Conservation (phyloP, 73 alveolate genomes). For the Paramecium sonneborni region DNA sequence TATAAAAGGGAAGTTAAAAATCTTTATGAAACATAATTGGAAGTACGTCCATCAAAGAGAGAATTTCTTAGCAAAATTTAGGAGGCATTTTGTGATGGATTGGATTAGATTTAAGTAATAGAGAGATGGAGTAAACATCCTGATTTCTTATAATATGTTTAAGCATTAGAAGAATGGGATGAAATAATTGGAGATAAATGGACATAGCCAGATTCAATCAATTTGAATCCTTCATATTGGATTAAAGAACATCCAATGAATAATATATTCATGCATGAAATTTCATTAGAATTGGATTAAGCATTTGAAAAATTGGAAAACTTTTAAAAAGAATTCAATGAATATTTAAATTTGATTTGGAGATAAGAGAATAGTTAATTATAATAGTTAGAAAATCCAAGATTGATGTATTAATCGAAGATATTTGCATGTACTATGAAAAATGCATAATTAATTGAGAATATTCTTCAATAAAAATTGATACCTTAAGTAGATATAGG, state of each 20-base stretch:
- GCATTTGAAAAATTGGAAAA: conserved; percentile 55
- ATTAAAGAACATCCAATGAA: conserved; percentile 73
- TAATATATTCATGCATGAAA: conserved; percentile 55
- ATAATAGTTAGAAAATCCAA: conserved; percentile 42
- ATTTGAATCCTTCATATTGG: conserved; percentile 82
- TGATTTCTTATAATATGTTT: conserved; percentile 76
- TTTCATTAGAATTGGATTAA: conserved; percentile 32
- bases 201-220: conserved; percentile 73
- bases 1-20: conserved; percentile 65
- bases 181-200: conserved; percentile 83
- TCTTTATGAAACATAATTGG: conserved; percentile 61
- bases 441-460: not conserved
- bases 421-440: conserved; percentile 47
- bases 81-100: conserved; percentile 75
- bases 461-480: not conserved
- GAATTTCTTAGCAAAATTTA: conserved; percentile 72
- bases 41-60: conserved; percentile 72
- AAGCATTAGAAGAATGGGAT: conserved; percentile 92
- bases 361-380: conserved; percentile 65
- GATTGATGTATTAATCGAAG: not conserved
- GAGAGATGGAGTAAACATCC: conserved; percentile 91
- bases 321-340: conserved; percentile 55
- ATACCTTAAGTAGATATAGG: conserved; percentile 73
- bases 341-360: conserved; percentile 50
- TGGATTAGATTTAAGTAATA: conserved; percentile 74